Percentiles rank a stretch among this genome's conserved stretches.
These are phyloP conservation scores for Schizophyllum commune DNA, from an alignment of 1,284 basidiomycete genomes.

Conservation along the genomic window DNA sequence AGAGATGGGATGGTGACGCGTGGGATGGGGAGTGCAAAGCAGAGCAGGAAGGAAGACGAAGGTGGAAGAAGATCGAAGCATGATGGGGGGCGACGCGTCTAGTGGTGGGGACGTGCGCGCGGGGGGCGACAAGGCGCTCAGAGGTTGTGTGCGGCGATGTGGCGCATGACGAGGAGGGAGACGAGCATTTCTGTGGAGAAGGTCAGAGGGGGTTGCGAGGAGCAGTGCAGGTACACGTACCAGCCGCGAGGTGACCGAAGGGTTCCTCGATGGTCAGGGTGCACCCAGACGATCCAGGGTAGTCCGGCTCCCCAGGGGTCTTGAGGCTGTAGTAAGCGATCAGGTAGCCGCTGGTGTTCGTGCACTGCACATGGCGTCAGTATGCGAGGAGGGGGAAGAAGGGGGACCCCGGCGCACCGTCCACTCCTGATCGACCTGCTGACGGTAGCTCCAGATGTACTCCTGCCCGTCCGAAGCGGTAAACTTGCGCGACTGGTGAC, in stretches of 20 bases:
- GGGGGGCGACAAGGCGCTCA: slow-evolving; percentile 17
- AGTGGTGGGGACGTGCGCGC: too few species aligned
- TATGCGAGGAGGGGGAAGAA: not conserved
- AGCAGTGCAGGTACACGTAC: slow-evolving; percentile 25
- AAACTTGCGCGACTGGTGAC: slow-evolving; percentile 42
- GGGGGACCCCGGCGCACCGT: slow-evolving; percentile 32
- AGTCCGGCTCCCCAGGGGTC: slow-evolving; percentile 44
- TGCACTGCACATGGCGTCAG: slow-evolving; percentile 34
- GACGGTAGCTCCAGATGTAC: slow-evolving; percentile 48
- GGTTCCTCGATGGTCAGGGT: slow-evolving; percentile 56
- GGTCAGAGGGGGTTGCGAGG: not conserved
- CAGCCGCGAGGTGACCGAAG: slow-evolving; percentile 44
- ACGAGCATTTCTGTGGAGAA: slow-evolving; percentile 44
- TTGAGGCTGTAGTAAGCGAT: slow-evolving; percentile 56
- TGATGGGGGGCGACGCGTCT: not conserved
- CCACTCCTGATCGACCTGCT: slow-evolving; percentile 48
- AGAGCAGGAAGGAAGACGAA: not conserved
- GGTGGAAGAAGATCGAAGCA: not conserved
- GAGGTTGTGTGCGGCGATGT: slow-evolving; percentile 44
- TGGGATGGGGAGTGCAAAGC: not conserved
- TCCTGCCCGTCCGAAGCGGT: slow-evolving; percentile 47
- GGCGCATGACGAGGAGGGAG: slow-evolving; percentile 57
- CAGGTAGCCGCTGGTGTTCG: slow-evolving; percentile 38
- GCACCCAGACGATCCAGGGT: slow-evolving; percentile 46
- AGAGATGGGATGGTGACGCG: not conserved